Conservation (phyloP, 352 stramenopile species). For the Lagenidium sp. region DNA sequence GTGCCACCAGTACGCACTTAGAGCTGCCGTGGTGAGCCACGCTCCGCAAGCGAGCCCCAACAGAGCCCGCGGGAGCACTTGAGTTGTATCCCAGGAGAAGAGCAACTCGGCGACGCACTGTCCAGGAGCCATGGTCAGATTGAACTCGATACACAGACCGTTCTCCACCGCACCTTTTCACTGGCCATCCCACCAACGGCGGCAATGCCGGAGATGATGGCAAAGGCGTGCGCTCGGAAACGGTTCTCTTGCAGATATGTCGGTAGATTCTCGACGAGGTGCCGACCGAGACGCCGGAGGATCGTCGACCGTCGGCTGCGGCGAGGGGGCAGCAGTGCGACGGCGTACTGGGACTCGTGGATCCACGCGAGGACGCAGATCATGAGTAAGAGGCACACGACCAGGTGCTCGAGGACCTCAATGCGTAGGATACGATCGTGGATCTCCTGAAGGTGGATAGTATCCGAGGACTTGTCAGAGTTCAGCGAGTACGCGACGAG, state of each 20-base stretch:
- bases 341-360: conserved; percentile 9
- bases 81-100: too few species aligned
- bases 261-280: neutral
- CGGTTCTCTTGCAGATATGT: neutral
- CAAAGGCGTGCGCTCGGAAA: conserved; percentile 14
- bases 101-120: neutral
- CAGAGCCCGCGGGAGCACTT: neutral
- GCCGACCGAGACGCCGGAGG: neutral
- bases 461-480: conserved; percentile 3
- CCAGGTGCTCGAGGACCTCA: conserved; percentile 8
- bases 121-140: neutral
- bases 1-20: conserved; percentile 15
- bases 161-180: conserved; percentile 20
- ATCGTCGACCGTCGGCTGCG: neutral
- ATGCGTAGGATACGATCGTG: conserved; percentile 2
- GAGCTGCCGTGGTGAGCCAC: conserved; percentile 4
- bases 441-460: too few species aligned
- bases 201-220: conserved; percentile 15
- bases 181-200: conserved; percentile 15
- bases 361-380: conserved; percentile 9
- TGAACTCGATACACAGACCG: neutral
- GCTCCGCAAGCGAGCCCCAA: neutral
- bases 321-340: neutral
- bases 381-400: conserved; percentile 10
- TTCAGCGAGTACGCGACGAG: neutral